Evolutionary conservation across 345 rosid species (phyloP).

Genomic region (Tarenaya hassleriana): DNA sequence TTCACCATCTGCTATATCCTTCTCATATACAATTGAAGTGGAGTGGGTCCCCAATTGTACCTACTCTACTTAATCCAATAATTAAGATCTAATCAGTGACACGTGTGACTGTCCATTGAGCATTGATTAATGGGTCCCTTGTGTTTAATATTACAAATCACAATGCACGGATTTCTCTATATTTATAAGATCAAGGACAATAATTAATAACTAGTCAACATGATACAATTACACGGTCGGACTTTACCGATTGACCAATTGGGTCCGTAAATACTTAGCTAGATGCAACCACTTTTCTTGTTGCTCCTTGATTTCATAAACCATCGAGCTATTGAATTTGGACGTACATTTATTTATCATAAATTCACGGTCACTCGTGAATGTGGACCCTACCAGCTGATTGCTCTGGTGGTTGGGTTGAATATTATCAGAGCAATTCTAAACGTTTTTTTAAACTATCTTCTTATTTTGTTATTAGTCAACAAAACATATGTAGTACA

Average conservation of each 20-base stretch:
- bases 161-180: slow-evolving; percentile 5
- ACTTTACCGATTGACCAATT: too few relatives aligned
- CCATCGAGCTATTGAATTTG: slow-evolving; percentile 13
- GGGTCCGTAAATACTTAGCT: neutral
- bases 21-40: too few relatives aligned
- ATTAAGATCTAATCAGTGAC: slow-evolving; percentile 21
- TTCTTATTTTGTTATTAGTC: too few relatives aligned
- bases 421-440: too few relatives aligned
- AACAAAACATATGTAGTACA: too few relatives aligned
- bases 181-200: neutral
- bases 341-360: neutral
- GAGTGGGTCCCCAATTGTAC: slow-evolving; percentile 19
- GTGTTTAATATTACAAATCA: too few relatives aligned
- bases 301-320: slow-evolving; percentile 16
- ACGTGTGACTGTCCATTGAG: slow-evolving; percentile 21
- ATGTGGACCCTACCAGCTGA: too few relatives aligned
- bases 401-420: too few relatives aligned
- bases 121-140: neutral
- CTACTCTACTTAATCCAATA: slow-evolving; percentile 30
- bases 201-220: neutral
- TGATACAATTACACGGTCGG: too few relatives aligned
- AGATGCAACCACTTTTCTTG: slow-evolving; percentile 33
- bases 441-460: too few relatives aligned
- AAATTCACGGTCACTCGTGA: too few relatives aligned
- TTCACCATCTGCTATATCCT: too few relatives aligned